phyloP scores from a whole-genome alignment of 139 green algal genomes.

The Picochlorum costavermella region DNA sequence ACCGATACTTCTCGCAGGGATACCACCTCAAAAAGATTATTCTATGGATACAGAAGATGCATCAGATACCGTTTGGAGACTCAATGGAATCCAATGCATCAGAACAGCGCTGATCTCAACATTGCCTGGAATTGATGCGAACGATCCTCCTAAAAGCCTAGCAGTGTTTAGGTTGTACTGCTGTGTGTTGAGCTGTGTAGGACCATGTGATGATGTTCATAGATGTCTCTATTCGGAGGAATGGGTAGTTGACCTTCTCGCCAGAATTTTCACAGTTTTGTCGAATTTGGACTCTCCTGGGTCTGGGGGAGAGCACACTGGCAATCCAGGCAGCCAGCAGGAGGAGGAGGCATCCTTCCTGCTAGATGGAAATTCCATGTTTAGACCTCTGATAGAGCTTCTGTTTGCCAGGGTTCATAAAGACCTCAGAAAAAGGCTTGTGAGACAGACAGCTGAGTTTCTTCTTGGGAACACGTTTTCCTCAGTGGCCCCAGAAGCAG shows the following conservation, averaged over 20 bases:
- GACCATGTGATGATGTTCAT: background rate
- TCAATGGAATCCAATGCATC: slow-evolving; percentile 20
- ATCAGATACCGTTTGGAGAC: slow-evolving; percentile 1
- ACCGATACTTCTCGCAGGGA: slow-evolving; percentile 64
- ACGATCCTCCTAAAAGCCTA: slow-evolving; percentile 79
- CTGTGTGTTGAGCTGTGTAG: slow-evolving; percentile 39
- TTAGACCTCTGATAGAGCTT: slow-evolving; percentile 53
- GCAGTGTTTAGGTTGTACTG: slow-evolving; percentile 70
- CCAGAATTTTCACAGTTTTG: slow-evolving; percentile 55
- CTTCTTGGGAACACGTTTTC: slow-evolving; percentile 39
- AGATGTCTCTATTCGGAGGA: slow-evolving; percentile 28
- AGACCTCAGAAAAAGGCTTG: slow-evolving; percentile 30
- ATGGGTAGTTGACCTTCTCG: slow-evolving; percentile 73
- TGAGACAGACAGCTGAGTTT: slow-evolving; percentile 46
- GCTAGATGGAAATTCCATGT: slow-evolving; percentile 47
- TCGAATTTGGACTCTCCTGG: slow-evolving; percentile 59
- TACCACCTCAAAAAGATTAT: slow-evolving; percentile 11
- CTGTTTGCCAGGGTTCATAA: slow-evolving; percentile 55
- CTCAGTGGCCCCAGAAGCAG: slow-evolving; percentile 31
- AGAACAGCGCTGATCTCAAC: slow-evolving; percentile 66
- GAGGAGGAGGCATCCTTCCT: slow-evolving; percentile 39
- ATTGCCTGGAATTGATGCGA: slow-evolving; percentile 90
- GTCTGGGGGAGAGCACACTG: slow-evolving; percentile 16
- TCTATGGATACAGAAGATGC: background rate
- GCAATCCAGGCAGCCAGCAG: background rate